Conservation (phyloP, 2,329 filamentous ascomycete genomes). For the Elsinoe arachidis region DNA sequence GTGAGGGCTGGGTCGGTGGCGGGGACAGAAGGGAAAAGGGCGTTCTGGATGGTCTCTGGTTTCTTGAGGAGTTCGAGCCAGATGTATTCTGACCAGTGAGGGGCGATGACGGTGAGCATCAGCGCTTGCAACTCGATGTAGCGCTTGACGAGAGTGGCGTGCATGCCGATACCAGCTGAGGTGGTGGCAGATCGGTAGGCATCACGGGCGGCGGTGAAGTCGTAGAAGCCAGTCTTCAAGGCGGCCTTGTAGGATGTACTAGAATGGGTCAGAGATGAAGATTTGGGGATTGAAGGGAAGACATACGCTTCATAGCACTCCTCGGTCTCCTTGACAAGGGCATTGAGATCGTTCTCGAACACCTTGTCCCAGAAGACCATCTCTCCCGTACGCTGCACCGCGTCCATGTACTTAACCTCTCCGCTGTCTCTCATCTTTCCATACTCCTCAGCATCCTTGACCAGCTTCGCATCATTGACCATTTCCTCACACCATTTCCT, state of each 20-base stretch:
- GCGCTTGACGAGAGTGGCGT: slow-evolving; percentile 65
- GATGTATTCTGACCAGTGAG: slow-evolving; percentile 90
- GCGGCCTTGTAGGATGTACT: slow-evolving; percentile 73
- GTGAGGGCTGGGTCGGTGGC: slow-evolving; percentile 58
- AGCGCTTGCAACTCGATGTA: slow-evolving; percentile 84
- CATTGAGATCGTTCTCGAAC: slow-evolving; percentile 90
- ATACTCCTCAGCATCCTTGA: slow-evolving; percentile 37
- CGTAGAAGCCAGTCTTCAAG: slow-evolving; percentile 77
- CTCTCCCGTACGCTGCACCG: slow-evolving; percentile 64
- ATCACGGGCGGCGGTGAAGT: slow-evolving; percentile 80
- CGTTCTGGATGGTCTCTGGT: slow-evolving; percentile 66
- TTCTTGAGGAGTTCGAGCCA: slow-evolving; percentile 86
- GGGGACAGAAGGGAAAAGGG: slow-evolving; percentile 63
- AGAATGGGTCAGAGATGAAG: slow-evolving; percentile 18
- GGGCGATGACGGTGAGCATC: slow-evolving; percentile 73
- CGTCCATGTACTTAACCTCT: slow-evolving; percentile 42
- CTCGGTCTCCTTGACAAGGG: slow-evolving; percentile 66
- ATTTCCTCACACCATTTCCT: slow-evolving; percentile 91
- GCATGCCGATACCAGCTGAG: slow-evolving; percentile 74
- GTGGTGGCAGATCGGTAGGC: slow-evolving; percentile 79
- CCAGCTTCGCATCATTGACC: slow-evolving; percentile 50
- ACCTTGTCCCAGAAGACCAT: slow-evolving; percentile 75
- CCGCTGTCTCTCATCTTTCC: slow-evolving; percentile 33
- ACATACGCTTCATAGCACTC: slow-evolving; percentile 64
- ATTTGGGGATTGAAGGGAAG: background rate